phyloP scores from a whole-genome alignment of 1,284 basidiomycete genomes.

The Fistulina hepatica region DNA sequence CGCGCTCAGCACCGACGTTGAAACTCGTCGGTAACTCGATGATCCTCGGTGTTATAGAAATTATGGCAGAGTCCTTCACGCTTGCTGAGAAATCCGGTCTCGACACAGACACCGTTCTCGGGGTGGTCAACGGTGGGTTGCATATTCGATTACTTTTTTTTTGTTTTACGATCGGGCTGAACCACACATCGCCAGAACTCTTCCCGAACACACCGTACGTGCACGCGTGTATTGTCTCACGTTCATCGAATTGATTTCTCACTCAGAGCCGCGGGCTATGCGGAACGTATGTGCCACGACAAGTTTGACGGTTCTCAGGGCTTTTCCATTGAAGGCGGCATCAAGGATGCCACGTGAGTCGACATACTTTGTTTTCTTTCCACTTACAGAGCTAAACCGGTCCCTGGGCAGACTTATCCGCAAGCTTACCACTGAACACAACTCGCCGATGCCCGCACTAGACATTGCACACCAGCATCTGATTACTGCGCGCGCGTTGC shows the following conservation, averaged over 20 bases:
- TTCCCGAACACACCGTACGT: conserved; percentile 48
- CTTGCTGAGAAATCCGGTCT: conserved; percentile 81
- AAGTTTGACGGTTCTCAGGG: conserved; percentile 69
- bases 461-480: conserved; percentile 73
- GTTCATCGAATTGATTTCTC: conserved; percentile 5
- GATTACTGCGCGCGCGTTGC: conserved; percentile 65
- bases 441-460: conserved; percentile 73
- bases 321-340: conserved; percentile 84
- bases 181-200: conserved; percentile 31
- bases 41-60: conserved; percentile 62
- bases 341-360: conserved; percentile 60
- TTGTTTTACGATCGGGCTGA: conserved; percentile 14
- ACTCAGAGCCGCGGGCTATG: conserved; percentile 44
- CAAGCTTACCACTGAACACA: conserved; percentile 46
- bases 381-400: conserved; percentile 5
- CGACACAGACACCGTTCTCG: conserved; percentile 45
- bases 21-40: conserved; percentile 73
- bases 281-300: conserved; percentile 58
- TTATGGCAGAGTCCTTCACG: conserved; percentile 74
- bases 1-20: conserved; percentile 51
- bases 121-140: conserved; percentile 50
- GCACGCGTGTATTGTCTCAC: conserved; percentile 3
- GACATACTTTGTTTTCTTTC: background rate
- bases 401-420: conserved; percentile 58
- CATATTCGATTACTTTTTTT: conserved; percentile 9